These are phyloP conservation scores for Triglochin maritima DNA, from an alignment of 106 monocot genomes.

Conservation along the genomic window DNA sequence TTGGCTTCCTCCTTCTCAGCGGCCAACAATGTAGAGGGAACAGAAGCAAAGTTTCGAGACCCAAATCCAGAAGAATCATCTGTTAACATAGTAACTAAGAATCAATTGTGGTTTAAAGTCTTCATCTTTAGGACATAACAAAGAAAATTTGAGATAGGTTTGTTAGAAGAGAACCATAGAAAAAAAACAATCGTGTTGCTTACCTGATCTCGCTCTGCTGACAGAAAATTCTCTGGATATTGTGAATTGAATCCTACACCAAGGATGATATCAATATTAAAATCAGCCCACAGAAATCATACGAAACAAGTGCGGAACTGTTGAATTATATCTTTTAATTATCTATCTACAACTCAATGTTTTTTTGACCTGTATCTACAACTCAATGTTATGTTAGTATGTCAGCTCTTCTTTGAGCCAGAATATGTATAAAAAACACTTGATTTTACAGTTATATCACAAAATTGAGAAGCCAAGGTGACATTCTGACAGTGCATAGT, in stretches of 20 bases:
- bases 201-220: constrained; percentile 45
- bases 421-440: no score
- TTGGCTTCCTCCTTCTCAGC: constrained; percentile 97
- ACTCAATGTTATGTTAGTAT: no score
- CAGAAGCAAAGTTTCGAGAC: constrained; percentile 20
- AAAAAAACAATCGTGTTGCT: constrained; percentile 7
- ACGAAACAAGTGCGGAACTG: not conserved
- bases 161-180: not conserved
- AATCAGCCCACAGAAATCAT: not conserved
- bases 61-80: constrained; percentile 36
- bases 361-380: no score
- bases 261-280: not conserved
- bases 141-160: not conserved
- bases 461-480: no score
- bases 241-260: constrained; percentile 20
- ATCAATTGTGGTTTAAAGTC: not conserved
- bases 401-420: no score
- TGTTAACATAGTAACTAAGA: constrained; percentile 9
- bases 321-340: no score
- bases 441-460: no score
- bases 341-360: no score
- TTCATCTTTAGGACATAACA: not conserved
- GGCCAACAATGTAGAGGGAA: constrained; percentile 53
- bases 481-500: no score
- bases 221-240: constrained; percentile 11